Conservation (phyloP, 2,329 filamentous ascomycete genomes). For the Daldinia sp. region DNA sequence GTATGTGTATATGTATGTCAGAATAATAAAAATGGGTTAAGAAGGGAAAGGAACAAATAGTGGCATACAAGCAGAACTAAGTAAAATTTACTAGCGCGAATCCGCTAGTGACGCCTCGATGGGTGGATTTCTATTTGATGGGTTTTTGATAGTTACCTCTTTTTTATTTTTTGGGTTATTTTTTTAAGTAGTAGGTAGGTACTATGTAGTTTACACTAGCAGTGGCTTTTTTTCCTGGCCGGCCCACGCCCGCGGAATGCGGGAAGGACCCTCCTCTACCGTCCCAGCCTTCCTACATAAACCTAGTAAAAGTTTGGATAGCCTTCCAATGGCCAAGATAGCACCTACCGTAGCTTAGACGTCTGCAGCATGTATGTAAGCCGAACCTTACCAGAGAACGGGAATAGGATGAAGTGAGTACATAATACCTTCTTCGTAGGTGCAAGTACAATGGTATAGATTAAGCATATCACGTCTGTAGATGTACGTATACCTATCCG, state of each 20-base stretch:
- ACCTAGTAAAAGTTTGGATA: conserved; percentile 3
- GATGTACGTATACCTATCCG: background rate
- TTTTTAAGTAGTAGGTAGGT: too few species aligned
- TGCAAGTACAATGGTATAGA: background rate
- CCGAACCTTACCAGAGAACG: conserved; percentile 19
- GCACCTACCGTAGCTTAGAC: background rate
- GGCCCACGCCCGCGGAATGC: conserved; percentile 45
- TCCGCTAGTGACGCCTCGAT: conserved; percentile 27
- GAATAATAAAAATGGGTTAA: conserved; percentile 16
- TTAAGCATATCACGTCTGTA: background rate
- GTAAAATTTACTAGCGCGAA: conserved; percentile 31
- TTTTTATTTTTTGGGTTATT: too few species aligned
- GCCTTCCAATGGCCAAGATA: conserved; percentile 22
- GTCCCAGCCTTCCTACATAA: conserved; percentile 17
- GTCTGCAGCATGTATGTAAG: conserved; percentile 25
- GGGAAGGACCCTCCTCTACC: conserved; percentile 40
- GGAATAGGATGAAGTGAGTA: background rate
- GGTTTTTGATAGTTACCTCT: background rate
- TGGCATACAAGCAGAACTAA: conserved; percentile 25
- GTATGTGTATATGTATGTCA: conserved; percentile 26
- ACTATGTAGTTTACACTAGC: too few species aligned
- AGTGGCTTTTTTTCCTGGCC: conserved; percentile 24
- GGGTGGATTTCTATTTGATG: background rate
- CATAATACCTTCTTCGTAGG: background rate
- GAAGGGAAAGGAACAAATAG: conserved; percentile 28